Base-by-base conservation (phyloP, 495 filamentous ascomycete genomes). In the Penicillium daleae region DNA sequence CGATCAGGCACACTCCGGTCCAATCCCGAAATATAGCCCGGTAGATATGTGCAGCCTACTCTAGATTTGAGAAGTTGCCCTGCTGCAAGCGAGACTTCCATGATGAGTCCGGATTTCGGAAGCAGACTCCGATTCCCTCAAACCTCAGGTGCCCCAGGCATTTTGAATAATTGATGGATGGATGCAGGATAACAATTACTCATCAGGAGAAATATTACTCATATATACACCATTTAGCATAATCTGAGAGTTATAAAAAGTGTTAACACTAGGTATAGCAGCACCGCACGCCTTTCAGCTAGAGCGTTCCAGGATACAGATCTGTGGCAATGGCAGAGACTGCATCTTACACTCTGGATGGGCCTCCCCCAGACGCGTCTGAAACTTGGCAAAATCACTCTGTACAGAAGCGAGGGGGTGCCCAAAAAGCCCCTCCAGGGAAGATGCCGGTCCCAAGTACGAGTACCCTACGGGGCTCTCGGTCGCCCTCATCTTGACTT, bases 401-500 rank as follows among this genome's bases (percentile, higher is more conserved):
- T 9, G 15, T 21, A n/a, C 27, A 53, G 5, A 53, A 53, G 2
- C 50, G 33, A 10, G 21, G 32, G 9, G 50, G 40, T 10, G n/a
- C 39, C n/a, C 50, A 42, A 3, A 26, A 27, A 64, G 40, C 9
- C 5, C 50, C 31, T 37, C 50, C 12, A 59, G 39, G 17, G 29
- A 56, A 32, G 27, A 54, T 64, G 33, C 2, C 44, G 63, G 59
- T 6, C 39, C 15, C 49, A 54, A 62, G 27, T 21, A 13, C 22
- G 9, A 56, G 17, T 66, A 59, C 13, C 46, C 59, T 55, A 22
- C 58, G 0, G 54, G 59, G 21, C 46, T 66, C 3, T 3, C 59
- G 6, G 48, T 62, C 8, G 50, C 59, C 4, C 32, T 63, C 21
- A 64, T 73, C 31, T 61, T 73, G 1, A 61, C 42, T 26, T 54